phyloP scores from a whole-genome alignment of 257 asterid species.

The Agastache rugosa region DNA sequence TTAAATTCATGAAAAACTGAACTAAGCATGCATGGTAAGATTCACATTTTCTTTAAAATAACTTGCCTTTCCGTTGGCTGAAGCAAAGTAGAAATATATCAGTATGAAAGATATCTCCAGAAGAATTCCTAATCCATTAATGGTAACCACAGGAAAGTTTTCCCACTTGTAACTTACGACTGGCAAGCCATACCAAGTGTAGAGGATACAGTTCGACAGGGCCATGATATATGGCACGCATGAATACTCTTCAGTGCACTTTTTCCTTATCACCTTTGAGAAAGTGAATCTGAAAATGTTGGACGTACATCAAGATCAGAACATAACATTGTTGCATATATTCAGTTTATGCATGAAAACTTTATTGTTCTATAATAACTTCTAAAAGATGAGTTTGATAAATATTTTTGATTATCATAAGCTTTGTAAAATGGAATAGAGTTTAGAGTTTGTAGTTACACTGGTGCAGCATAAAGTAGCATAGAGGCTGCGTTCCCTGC shows the following conservation, averaged over 20 bases:
- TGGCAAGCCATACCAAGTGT: slow-evolving; percentile 90
- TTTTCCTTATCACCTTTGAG: slow-evolving; percentile 56
- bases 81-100: slow-evolving; percentile 57
- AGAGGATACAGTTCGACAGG: slow-evolving; percentile 62
- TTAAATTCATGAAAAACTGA: slow-evolving; percentile 3
- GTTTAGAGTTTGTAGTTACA: slow-evolving; percentile 44
- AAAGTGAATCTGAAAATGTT: slow-evolving; percentile 62
- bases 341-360: slow-evolving; percentile 13
- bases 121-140: slow-evolving; percentile 72
- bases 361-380: neutral
- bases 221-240: slow-evolving; percentile 76
- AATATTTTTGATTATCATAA: neutral
- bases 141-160: slow-evolving; percentile 67
- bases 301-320: neutral
- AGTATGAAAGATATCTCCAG: slow-evolving; percentile 67
- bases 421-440: slow-evolving; percentile 3
- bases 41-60: neutral
- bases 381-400: neutral
- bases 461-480: slow-evolving; percentile 76
- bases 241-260: slow-evolving; percentile 62
- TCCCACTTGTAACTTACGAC: slow-evolving; percentile 77
- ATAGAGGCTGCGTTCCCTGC: slow-evolving; percentile 79
- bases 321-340: neutral
- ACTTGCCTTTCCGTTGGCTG: slow-evolving; percentile 61
- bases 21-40: slow-evolving; percentile 9